These are phyloP conservation scores for Stygiomarasmius scandens DNA, from an alignment of 1,284 basidiomycete species.

Conservation along the genomic window DNA sequence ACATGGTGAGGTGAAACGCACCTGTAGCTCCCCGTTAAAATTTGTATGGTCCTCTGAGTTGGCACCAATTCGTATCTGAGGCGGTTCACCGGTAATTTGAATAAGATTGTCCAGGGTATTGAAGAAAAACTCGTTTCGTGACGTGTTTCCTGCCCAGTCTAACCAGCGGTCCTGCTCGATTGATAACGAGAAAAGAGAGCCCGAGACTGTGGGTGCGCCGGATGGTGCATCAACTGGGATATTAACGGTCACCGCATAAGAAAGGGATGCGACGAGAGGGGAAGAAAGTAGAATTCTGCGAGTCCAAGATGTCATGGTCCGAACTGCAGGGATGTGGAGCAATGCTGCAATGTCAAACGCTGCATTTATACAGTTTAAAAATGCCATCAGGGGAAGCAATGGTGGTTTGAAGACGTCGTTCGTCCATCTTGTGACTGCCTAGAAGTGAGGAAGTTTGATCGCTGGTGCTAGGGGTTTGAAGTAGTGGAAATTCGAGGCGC, in stretches of 20 bases:
- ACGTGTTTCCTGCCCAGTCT: conserved; percentile 50
- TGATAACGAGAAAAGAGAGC: conserved; percentile 62
- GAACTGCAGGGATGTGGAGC: no score
- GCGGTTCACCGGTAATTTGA: conserved; percentile 53
- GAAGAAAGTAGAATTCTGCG: background rate
- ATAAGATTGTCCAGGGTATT: conserved; percentile 60
- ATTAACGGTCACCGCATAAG: background rate
- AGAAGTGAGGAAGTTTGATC: no score
- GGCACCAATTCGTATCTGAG: conserved; percentile 64
- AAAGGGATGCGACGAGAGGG: background rate
- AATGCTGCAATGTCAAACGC: no score
- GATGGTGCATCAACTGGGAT: conserved; percentile 4
- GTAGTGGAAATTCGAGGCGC: no score
- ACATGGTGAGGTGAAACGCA: conserved; percentile 22
- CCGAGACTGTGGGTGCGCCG: conserved; percentile 30
- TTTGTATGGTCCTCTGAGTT: conserved; percentile 66
- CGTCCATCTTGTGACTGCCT: no score
- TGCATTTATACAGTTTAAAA: no score
- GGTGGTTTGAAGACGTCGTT: no score
- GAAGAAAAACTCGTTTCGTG: conserved; percentile 55
- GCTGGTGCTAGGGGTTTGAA: no score
- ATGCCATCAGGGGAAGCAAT: no score
- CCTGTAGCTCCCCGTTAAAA: conserved; percentile 46
- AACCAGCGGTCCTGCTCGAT: conserved; percentile 71
- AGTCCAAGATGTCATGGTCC: no score